A percentile compares a stretch with the other conserved stretches of the same genome.
Conservation (phyloP, 2,329 filamentous ascomycete species). For the Monilinia fructicola region DNA sequence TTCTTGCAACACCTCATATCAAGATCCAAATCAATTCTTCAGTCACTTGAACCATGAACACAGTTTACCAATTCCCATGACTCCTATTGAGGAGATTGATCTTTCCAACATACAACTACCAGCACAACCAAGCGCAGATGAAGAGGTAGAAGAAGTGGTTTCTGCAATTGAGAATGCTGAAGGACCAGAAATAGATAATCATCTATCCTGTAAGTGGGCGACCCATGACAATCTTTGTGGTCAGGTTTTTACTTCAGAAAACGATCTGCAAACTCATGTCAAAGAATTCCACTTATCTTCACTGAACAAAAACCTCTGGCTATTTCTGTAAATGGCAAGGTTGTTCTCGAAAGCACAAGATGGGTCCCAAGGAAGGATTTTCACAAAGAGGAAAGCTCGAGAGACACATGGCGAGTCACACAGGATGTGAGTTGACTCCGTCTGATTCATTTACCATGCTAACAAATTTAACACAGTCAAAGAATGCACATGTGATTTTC, state of each 20-base stretch:
- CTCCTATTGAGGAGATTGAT: conserved; percentile 29
- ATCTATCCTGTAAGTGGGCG: conserved; percentile 38
- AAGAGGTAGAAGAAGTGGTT: conserved; percentile 8
- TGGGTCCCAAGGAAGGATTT: conserved; percentile 48
- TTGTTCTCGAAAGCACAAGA: conserved; percentile 48
- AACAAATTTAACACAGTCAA: conserved; percentile 49
- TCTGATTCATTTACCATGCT: not conserved
- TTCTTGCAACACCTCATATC: conserved; percentile 33
- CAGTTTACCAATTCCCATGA: conserved; percentile 28
- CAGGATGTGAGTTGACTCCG: conserved; percentile 53
- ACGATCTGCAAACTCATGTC: conserved; percentile 57
- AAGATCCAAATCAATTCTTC: conserved; percentile 33
- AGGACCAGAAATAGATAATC: conserved; percentile 16
- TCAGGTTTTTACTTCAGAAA: conserved; percentile 37
- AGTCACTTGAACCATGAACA: conserved; percentile 35
- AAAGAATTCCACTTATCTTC: conserved; percentile 50
- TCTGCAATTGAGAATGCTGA: conserved; percentile 3
- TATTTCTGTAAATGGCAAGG: conserved; percentile 58
- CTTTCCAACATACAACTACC: conserved; percentile 17
- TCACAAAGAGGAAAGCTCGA: conserved; percentile 63
- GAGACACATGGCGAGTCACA: conserved; percentile 64
- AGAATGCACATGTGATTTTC: conserved; percentile 51
- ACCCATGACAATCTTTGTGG: conserved; percentile 27
- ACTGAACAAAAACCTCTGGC: conserved; percentile 49
- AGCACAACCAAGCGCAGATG: not conserved